phyloP scores from a whole-genome alignment of 176 grass and related monocot genomes.

The Bothriochloa decipiens region DNA sequence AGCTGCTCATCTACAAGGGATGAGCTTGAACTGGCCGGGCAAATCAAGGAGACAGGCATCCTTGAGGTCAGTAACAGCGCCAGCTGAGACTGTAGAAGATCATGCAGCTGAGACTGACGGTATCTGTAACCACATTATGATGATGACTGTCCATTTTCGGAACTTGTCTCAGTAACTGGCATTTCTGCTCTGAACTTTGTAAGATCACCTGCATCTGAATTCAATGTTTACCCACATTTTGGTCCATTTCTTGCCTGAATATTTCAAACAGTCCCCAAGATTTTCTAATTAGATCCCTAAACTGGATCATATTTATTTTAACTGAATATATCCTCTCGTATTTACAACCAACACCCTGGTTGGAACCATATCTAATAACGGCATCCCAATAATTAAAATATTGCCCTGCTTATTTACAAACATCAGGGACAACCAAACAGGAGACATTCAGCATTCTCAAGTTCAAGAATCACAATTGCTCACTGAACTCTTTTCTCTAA shows the following conservation, averaged over 20 bases:
- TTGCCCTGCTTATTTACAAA: not conserved
- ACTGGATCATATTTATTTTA: not conserved
- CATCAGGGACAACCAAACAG: not conserved
- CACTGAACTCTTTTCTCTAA: not conserved
- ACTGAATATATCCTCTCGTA: not conserved
- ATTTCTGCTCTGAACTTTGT: not conserved
- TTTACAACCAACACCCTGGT: not conserved
- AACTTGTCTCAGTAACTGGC: not conserved
- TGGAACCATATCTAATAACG: not conserved
- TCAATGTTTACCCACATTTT: not conserved
- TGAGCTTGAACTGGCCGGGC: not conserved
- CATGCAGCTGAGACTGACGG: not conserved
- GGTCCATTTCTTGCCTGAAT: not conserved
- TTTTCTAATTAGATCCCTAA: not conserved
- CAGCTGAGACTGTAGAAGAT: not conserved
- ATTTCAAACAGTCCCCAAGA: not conserved
- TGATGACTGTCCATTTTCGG: not conserved
- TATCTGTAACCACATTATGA: not conserved
- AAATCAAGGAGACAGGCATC: not conserved
- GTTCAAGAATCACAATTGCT: not conserved
- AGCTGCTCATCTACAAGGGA: slow-evolving; percentile 35
- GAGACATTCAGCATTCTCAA: not conserved
- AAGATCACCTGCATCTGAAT: not conserved
- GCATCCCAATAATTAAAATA: not conserved
- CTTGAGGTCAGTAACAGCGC: not conserved